These are phyloP conservation scores for Ustilago shanxiensis DNA, from an alignment of 1,284 basidiomycete species.

Conservation along the genomic window DNA sequence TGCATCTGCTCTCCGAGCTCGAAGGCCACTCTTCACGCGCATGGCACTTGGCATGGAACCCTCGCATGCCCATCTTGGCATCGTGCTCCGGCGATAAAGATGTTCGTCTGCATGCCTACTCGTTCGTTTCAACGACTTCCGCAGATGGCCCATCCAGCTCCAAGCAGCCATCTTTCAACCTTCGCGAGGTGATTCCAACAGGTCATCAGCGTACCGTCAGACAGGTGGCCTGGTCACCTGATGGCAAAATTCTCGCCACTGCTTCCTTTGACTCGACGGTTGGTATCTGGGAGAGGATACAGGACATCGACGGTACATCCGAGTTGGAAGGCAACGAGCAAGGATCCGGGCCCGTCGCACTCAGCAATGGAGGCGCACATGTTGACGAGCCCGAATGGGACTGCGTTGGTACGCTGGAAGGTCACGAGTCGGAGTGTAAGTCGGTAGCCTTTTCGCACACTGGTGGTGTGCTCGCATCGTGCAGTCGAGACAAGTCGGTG, in stretches of 20 bases:
- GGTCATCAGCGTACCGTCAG: slow-evolving; percentile 94
- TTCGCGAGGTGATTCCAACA: slow-evolving; percentile 73
- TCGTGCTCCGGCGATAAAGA: slow-evolving; percentile 95
- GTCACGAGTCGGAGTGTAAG: slow-evolving; percentile 98
- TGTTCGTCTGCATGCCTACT: slow-evolving; percentile 85
- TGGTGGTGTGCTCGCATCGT: slow-evolving; percentile 88
- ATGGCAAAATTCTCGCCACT: slow-evolving; percentile 88
- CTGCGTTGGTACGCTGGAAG: slow-evolving; percentile 87
- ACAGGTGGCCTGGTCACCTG: slow-evolving; percentile 88
- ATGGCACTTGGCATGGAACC: slow-evolving; percentile 94
- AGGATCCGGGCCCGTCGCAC: slow-evolving; percentile 40
- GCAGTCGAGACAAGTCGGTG: slow-evolving; percentile 94
- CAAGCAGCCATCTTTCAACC: slow-evolving; percentile 56
- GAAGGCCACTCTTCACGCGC: slow-evolving; percentile 67
- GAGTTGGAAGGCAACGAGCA: slow-evolving; percentile 14
- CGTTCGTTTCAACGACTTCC: slow-evolving; percentile 51
- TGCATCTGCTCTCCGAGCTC: slow-evolving; percentile 46
- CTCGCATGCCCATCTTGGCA: slow-evolving; percentile 82
- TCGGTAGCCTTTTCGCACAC: slow-evolving; percentile 84
- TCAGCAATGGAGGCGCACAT: slow-evolving; percentile 70
- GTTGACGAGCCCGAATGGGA: slow-evolving; percentile 75
- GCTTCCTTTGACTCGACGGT: slow-evolving; percentile 95
- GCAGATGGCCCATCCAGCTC: slow-evolving; percentile 49
- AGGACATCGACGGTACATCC: slow-evolving; percentile 40
- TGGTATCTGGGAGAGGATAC: slow-evolving; percentile 83